phyloP scores from a whole-genome alignment of 352 stramenopile genomes.

The Blastocystis sp. region DNA sequence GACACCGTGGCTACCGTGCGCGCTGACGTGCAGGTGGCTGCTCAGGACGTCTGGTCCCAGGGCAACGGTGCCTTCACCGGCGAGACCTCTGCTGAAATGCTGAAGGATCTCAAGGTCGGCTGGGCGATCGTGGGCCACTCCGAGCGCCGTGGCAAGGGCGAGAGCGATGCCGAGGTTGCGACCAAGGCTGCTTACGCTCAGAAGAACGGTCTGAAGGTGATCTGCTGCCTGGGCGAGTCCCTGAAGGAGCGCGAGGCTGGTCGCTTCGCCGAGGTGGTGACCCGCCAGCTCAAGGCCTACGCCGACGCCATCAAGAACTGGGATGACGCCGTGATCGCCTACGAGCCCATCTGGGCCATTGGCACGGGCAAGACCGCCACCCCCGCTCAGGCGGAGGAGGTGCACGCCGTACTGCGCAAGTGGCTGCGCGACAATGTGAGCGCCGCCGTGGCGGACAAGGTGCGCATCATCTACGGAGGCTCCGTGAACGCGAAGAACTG shows the following conservation, averaged over 20 bases:
- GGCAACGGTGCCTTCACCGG: constrained; percentile 92
- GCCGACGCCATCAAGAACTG: constrained; percentile 84
- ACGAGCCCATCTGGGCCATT: too few relatives aligned
- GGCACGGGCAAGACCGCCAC: constrained; percentile 79
- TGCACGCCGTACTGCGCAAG: constrained; percentile 88
- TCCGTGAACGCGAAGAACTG: constrained; percentile 88
- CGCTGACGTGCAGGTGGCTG: constrained; percentile 70
- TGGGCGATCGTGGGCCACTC: constrained; percentile 93
- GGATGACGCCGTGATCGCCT: constrained; percentile 70
- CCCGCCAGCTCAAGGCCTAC: constrained; percentile 87
- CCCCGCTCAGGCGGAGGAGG: constrained; percentile 94
- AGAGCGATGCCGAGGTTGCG: constrained; percentile 86
- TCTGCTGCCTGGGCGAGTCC: constrained; percentile 93
- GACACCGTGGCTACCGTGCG: constrained; percentile 76
- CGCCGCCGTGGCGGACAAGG: constrained; percentile 76
- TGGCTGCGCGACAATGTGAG: constrained; percentile 88
- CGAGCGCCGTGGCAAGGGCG: constrained; percentile 87
- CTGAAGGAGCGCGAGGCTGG: constrained; percentile 87
- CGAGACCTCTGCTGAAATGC: constrained; percentile 93
- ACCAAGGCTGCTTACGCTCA: constrained; percentile 89
- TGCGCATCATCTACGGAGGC: constrained; percentile 86
- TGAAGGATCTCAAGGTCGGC: constrained; percentile 88
- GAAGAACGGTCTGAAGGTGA: constrained; percentile 87
- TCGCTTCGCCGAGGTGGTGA: constrained; percentile 88
- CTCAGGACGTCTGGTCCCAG: constrained; percentile 86